Percentiles rank a stretch among this genome's conserved stretches.
These are phyloP conservation scores for Pestalotiopsis sp. DNA, from an alignment of 2,329 filamentous ascomycete genomes.

Conservation along the genomic window DNA sequence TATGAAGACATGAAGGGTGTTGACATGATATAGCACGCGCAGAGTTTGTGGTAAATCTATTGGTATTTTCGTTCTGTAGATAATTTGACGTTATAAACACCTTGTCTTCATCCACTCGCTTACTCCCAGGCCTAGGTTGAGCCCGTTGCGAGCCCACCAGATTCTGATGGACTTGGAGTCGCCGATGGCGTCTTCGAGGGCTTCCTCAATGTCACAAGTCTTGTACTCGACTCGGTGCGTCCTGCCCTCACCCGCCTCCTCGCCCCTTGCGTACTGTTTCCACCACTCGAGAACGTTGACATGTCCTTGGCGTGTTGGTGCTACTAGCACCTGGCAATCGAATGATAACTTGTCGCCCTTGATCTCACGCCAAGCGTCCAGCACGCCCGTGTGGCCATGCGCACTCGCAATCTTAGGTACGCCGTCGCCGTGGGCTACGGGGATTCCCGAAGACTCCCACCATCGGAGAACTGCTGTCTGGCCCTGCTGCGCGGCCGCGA, in stretches of 20 bases:
- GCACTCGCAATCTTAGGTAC: conserved; percentile 84
- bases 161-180: conserved; percentile 73
- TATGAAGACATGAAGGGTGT: no score
- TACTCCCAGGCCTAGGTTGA: conserved; percentile 80
- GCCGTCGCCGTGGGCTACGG: conserved; percentile 77
- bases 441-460: conserved; percentile 84
- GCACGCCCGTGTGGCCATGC: conserved; percentile 80
- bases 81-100: conserved; percentile 54
- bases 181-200: conserved; percentile 82
- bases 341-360: conserved; percentile 75
- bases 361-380: conserved; percentile 80
- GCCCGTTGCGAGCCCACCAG: conserved; percentile 88
- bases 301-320: conserved; percentile 85
- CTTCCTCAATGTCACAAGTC: conserved; percentile 94
- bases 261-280: conserved; percentile 68
- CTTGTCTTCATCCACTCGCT: conserved; percentile 90
- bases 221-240: conserved; percentile 86
- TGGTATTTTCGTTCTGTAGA: no score
- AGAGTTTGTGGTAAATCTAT: no score
- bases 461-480: conserved; percentile 78
- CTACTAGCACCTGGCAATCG: conserved; percentile 81
- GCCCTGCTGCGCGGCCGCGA: conserved; percentile 83
- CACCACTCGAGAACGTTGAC: conserved; percentile 90
- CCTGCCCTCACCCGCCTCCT: conserved; percentile 53
- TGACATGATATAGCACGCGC: no score